These are phyloP conservation scores for Globisporangium okanoganense DNA, from an alignment of 352 stramenopile species.

Conservation along the genomic window DNA sequence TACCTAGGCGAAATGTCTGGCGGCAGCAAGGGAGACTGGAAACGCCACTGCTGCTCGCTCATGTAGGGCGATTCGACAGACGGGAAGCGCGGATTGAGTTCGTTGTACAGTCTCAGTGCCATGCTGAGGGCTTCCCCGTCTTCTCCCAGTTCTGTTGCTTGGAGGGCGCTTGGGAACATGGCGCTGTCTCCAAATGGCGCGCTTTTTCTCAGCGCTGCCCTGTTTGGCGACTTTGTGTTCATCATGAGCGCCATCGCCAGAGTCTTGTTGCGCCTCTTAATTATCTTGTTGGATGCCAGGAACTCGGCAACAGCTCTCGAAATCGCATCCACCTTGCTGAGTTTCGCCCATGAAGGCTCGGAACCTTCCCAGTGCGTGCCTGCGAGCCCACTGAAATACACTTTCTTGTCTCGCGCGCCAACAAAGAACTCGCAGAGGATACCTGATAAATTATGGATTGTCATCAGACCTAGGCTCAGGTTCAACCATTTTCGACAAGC, in stretches of 20 bases:
- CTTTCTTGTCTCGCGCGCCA: constrained; percentile 18
- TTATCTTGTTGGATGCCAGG: background rate
- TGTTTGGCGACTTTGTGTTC: background rate
- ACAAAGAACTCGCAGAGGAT: constrained; percentile 62
- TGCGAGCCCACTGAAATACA: constrained; percentile 40
- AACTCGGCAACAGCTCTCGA: constrained; percentile 16
- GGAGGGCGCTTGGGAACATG: background rate
- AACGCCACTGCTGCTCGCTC: constrained; percentile 47
- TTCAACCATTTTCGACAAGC: background rate
- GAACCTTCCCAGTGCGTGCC: constrained; percentile 44
- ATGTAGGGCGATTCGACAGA: constrained; percentile 45
- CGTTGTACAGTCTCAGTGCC: constrained; percentile 30
- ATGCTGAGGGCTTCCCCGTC: no score
- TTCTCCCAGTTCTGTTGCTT: no score
- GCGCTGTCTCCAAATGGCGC: background rate
- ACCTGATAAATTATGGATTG: constrained; percentile 11
- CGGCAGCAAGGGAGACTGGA: constrained; percentile 38
- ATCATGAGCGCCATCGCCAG: background rate
- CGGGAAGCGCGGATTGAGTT: constrained; percentile 63
- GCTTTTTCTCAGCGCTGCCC: background rate
- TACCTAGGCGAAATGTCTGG: constrained; percentile 52
- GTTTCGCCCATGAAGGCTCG: constrained; percentile 36
- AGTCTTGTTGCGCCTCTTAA: background rate
- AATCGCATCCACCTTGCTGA: constrained; percentile 32
- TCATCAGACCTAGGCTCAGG: background rate